phyloP scores from a whole-genome alignment of 2,329 filamentous ascomycete genomes.

The Didymella sp. region DNA sequence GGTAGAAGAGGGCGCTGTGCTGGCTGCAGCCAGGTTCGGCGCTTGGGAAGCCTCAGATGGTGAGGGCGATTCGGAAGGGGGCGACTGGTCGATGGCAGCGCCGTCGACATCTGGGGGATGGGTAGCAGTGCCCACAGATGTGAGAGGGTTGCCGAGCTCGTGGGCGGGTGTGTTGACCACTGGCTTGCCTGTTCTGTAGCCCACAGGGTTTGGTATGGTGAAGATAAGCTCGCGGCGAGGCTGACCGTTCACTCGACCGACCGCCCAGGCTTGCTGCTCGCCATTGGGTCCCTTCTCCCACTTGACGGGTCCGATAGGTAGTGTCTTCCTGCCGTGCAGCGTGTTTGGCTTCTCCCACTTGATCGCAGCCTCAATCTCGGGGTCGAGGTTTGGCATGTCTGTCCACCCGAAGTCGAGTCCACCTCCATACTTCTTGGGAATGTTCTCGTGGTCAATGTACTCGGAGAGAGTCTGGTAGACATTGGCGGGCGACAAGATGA shows the following conservation, averaged over 20 bases:
- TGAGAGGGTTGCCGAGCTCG: conserved; percentile 35
- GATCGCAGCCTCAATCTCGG: conserved; percentile 51
- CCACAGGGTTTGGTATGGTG: conserved; percentile 44
- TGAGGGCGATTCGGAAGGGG: conserved; percentile 33
- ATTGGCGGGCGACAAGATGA: conserved; percentile 78
- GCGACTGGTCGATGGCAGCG: conserved; percentile 23
- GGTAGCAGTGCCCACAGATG: conserved; percentile 45
- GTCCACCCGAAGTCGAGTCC: conserved; percentile 84
- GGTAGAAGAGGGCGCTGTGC: conserved; percentile 12
- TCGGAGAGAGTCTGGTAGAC: conserved; percentile 76
- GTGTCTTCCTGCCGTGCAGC: conserved; percentile 48
- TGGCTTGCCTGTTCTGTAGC: conserved; percentile 33
- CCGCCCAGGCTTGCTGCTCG: conserved; percentile 54
- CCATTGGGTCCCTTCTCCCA: conserved; percentile 54
- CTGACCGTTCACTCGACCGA: conserved; percentile 54
- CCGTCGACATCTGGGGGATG: conserved; percentile 44
- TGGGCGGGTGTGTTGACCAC: conserved; percentile 40
- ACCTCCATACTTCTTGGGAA: conserved; percentile 90
- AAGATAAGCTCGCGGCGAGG: conserved; percentile 51
- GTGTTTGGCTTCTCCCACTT: conserved; percentile 50
- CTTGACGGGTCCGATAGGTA: conserved; percentile 57
- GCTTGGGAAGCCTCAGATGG: conserved; percentile 23
- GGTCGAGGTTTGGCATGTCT: conserved; percentile 75
- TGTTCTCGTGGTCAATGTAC: conserved; percentile 82
- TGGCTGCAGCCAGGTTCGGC: conserved; percentile 3